These are phyloP conservation scores for Colletotrichum zoysiae DNA, from an alignment of 2,329 filamentous ascomycete species.

Conservation along the genomic window DNA sequence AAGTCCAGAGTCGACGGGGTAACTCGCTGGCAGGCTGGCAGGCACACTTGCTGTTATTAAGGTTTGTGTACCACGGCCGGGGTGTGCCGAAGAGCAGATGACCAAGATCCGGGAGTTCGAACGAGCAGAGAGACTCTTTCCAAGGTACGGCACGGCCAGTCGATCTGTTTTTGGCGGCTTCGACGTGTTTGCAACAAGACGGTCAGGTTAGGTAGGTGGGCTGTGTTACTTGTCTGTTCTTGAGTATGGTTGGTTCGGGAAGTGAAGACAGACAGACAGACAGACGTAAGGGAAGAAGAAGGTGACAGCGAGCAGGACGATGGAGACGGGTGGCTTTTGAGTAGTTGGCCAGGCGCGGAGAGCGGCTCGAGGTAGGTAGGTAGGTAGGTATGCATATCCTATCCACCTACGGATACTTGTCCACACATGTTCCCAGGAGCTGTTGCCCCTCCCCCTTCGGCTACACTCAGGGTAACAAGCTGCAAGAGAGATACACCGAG, in stretches of 20 bases:
- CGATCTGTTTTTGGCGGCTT: conserved; percentile 1
- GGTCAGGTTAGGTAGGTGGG: too few relatives aligned
- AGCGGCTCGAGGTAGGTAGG: conserved; percentile 34
- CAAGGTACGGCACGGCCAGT: background rate
- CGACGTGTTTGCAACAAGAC: background rate
- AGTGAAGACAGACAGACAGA: conserved; percentile 17
- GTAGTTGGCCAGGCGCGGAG: conserved; percentile 35
- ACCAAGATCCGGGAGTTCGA: conserved; percentile 6
- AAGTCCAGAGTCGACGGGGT: conserved; percentile 3
- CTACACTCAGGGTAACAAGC: conserved; percentile 41
- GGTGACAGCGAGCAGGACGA: conserved; percentile 22
- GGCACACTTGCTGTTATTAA: conserved; percentile 31
- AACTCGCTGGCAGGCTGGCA: conserved; percentile 10
- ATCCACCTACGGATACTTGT: conserved; percentile 19
- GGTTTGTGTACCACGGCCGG: conserved; percentile 29
- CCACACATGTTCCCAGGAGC: conserved; percentile 23
- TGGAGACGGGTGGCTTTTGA: conserved; percentile 41
- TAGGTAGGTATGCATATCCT: conserved; percentile 30
- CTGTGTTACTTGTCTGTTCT: background rate
- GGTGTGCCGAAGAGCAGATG: conserved; percentile 12
- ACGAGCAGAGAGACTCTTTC: conserved; percentile 15
- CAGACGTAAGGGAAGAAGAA: conserved; percentile 11
- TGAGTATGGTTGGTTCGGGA: background rate
- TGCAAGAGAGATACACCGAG: conserved; percentile 43
- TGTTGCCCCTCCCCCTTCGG: conserved; percentile 30